Evolutionary conservation across 768 basidiomycete genomes (phyloP), one percentile per base, ranked within the genome.

Genomic region (Auriscalpium orientale): DNA sequence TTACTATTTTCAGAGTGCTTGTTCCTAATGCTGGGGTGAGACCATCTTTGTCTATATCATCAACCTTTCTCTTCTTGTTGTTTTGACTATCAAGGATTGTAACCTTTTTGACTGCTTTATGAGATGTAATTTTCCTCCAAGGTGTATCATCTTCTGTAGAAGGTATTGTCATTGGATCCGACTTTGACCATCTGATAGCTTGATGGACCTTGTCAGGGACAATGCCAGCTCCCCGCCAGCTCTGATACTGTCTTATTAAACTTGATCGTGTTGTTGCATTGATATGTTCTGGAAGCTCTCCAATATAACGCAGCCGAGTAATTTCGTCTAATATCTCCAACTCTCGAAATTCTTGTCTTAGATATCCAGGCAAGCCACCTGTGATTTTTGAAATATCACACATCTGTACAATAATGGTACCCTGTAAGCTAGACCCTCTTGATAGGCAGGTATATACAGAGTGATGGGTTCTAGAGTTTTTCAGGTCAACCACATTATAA

Each of bases 391-490:
- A n/a, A 8, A 15, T 5, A 56, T 57, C 47, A 44, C 61, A 64
- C 4, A 10, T 21, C 40, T 59, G 56, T 9, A 67, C 13, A 36
- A 67, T 58, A 6, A 60, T 16, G 8, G 63, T 64, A 4, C 63
- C 61, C 0, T 48, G 12, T 12, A 51, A 34, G 8, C 52, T 49
- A 3, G 63, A 49, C 18, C 63, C 56, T n/a, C 60, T 49, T 3
- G 65, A 67, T 12, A 67, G 46, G 33, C 54, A 56, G 4, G 66
- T 67, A 38, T 67, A 66, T 10, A 58, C 35, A 4, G 61, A 61
- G 46, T 63, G 59, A 47, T 60, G 57, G 13, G 8, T 33, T 1
- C 38, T 8, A 47, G 63, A 63, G 38, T 53, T 48, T 8, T 49
- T 11, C 0, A 66, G 28, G 52, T 67, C 55, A 6, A 58, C 54